Evolutionary conservation across 2,329 filamentous ascomycete genomes (phyloP).

Genomic region (Dactylella cylindrospora): DNA sequence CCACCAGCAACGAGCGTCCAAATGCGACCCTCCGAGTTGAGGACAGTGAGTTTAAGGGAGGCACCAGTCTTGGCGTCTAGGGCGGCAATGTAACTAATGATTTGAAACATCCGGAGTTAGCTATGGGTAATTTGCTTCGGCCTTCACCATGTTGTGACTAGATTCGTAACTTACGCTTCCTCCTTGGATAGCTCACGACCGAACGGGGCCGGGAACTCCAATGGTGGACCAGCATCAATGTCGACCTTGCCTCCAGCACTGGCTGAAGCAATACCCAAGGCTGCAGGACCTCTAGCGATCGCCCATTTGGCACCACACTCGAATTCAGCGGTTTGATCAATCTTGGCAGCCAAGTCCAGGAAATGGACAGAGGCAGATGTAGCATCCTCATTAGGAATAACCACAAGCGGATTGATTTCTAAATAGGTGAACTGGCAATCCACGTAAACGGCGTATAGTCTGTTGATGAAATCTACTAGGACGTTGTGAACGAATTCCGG

Average conservation of each 20-base stretch:
- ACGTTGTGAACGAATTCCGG: constrained; percentile 96
- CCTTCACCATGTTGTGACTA: not conserved
- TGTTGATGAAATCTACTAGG: constrained; percentile 97
- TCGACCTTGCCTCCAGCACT: constrained; percentile 73
- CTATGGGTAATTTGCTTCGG: not conserved
- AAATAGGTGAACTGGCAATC: constrained; percentile 99
- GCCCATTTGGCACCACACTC: constrained; percentile 99
- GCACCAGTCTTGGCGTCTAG: constrained; percentile 99
- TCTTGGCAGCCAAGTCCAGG: constrained; percentile 96
- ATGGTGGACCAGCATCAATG: constrained; percentile 93
- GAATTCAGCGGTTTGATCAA: constrained; percentile 98
- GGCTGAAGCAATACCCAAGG: constrained; percentile 76
- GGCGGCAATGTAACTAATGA: constrained; percentile 84
- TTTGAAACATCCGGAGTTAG: not conserved
- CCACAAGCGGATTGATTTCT: constrained; percentile 98
- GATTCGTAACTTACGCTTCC: constrained; percentile 63
- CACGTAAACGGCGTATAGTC: constrained; percentile 97
- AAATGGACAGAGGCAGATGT: constrained; percentile 96
- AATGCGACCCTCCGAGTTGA: constrained; percentile 87
- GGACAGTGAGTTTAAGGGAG: constrained; percentile 94
- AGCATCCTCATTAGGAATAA: constrained; percentile 88
- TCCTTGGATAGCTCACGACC: constrained; percentile 98
- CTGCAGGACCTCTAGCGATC: constrained; percentile 84
- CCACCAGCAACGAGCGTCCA: constrained; percentile 99
- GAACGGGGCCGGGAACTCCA: constrained; percentile 99